These are phyloP conservation scores for Exserohilum turcica DNA, from an alignment of 2,329 filamentous ascomycete genomes.

Conservation along the genomic window DNA sequence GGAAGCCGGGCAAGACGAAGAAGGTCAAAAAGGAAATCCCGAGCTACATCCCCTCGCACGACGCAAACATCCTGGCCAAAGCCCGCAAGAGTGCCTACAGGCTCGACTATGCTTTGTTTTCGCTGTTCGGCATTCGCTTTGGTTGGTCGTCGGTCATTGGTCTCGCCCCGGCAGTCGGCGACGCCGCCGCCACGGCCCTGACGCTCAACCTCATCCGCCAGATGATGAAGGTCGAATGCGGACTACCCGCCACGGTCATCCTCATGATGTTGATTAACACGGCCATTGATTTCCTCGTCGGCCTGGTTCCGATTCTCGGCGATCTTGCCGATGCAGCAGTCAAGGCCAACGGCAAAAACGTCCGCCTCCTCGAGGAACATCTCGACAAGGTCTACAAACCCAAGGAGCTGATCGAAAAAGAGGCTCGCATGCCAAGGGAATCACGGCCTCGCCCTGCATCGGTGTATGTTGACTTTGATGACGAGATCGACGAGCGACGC, in stretches of 20 bases:
- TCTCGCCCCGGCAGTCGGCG: constrained; percentile 74
- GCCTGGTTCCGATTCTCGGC: constrained; percentile 76
- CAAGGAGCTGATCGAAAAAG: constrained; percentile 29
- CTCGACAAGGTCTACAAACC: constrained; percentile 70
- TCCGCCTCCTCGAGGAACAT: constrained; percentile 69
- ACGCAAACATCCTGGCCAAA: constrained; percentile 79
- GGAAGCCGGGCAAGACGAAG: constrained; percentile 73
- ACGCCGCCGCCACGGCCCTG: constrained; percentile 50
- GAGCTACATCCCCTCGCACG: constrained; percentile 79
- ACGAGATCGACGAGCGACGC: constrained; percentile 43
- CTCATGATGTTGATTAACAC: constrained; percentile 83
- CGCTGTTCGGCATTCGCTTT: constrained; percentile 78
- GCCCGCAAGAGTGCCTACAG: constrained; percentile 85
- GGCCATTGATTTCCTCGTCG: constrained; percentile 72
- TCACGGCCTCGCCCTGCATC: constrained; percentile 51
- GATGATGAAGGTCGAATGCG: constrained; percentile 76
- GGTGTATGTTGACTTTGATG: constrained; percentile 53
- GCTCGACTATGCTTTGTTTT: constrained; percentile 84
- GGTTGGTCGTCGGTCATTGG: constrained; percentile 90
- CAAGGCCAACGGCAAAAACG: constrained; percentile 78
- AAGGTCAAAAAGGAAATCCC: constrained; percentile 86
- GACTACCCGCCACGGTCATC: constrained; percentile 66
- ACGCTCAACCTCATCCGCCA: constrained; percentile 71
- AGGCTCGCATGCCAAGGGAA: constrained; percentile 24
- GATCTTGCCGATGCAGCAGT: constrained; percentile 74